A percentile compares a stretch with the other conserved stretches of the same genome.
Conservation (phyloP, 2,329 filamentous ascomycete species). For the Fusarium napiforme region DNA sequence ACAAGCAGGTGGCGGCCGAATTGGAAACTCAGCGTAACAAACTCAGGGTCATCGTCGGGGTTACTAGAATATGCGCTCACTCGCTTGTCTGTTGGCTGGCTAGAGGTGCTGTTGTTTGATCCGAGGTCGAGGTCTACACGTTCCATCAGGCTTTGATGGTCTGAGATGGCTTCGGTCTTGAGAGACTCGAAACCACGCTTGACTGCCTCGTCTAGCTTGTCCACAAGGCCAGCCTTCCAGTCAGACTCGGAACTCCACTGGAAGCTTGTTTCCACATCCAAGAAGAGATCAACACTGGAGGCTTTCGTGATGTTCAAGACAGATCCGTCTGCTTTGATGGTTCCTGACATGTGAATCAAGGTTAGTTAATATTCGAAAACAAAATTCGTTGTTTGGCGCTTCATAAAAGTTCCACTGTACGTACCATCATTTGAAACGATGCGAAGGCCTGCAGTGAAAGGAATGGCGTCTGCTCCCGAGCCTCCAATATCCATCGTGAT, state of each 20-base stretch:
- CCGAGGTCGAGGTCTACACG: not conserved
- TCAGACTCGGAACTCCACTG: not conserved
- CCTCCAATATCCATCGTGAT: not conserved
- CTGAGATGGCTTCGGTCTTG: not conserved
- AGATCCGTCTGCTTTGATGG: not conserved
- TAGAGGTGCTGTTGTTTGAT: not conserved
- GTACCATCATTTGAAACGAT: not conserved
- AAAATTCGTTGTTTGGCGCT: fast-evolving
- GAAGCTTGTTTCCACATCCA: not conserved
- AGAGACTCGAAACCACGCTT: not conserved
- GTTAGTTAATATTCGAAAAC: not conserved
- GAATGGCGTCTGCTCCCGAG: not conserved
- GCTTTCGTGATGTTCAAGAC: not conserved
- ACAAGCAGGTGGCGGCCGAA: not conserved
- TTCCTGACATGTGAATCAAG: fast-evolving
- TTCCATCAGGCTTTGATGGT: not conserved
- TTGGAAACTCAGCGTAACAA: not conserved
- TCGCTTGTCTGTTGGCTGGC: not conserved
- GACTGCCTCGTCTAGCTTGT: not conserved
- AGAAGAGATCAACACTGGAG: not conserved
- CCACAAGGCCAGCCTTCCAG: not conserved
- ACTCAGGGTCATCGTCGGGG: not conserved
- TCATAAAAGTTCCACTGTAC: too few species aligned
- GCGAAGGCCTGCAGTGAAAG: not conserved
- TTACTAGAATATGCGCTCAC: fast-evolving